Base-by-base conservation (phyloP, 1,139 yeast genomes). In the Taiozyma sp. region DNA sequence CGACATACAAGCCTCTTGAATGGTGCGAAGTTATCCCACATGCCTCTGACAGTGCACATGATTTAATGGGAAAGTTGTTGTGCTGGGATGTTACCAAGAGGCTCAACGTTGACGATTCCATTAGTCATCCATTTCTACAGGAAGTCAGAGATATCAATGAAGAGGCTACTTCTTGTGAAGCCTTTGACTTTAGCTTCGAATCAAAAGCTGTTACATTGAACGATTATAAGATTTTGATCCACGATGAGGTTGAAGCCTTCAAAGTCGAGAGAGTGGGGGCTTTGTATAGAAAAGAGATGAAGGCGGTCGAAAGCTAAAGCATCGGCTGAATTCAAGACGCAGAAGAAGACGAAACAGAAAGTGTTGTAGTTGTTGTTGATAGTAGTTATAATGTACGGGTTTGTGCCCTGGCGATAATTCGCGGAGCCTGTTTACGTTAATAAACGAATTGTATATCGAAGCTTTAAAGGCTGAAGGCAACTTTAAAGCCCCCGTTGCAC, bases 141-240 rank as follows among this genome's bases (percentile, higher is more conserved):
- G 58, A 66, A 7, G 78, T 84, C 8, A 70, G 90, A 57, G 76
- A 78, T 55, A 48, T 56, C 0, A 67, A 70, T 14, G 79, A 77
- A 50, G 93, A 87, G 62, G 76, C 82, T 0, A 61, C 49, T 1
- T 74, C 83, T 52, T 51, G 58, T 13, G 69, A 70, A 4, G 65
- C 71, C 2, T 87, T 87, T 64, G 84, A 84, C 61, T 84, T 83
- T 58, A 74, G 81, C 34, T 84, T 83, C 64, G 95, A 87, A 63
- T 54, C 47, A 59, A 57, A 63, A 28, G 70, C 70, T 13, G 57
- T 50, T 23, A 64, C 70, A 8, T 62, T 75, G 52, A 61, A 69
- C 16, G 79, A 74, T n/a, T 70, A 81, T 64, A 74, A 73, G 55
- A 57, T 59, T 5, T 60, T 79, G 50, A 68, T 83, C 29, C 76